phyloP scores from a whole-genome alignment of 2,329 filamentous ascomycete genomes.

The Ustilaginoidea virens region DNA sequence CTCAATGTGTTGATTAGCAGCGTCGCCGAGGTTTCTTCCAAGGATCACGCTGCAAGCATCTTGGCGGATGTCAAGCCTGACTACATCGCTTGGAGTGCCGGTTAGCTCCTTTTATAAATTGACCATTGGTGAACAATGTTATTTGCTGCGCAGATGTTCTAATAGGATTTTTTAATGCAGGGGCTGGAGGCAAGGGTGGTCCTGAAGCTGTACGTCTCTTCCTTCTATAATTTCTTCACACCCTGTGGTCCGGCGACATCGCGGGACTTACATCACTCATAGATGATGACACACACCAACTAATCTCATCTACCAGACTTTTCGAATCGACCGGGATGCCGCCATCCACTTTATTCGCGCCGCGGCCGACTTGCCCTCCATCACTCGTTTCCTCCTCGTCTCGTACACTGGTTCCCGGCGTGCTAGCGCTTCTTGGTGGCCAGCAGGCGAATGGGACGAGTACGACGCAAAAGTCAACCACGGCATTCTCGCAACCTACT shows the following conservation, averaged over 20 bases:
- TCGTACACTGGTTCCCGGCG: conserved; percentile 44
- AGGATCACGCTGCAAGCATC: conserved; percentile 45
- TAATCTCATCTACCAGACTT: conserved; percentile 23
- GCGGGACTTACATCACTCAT: no score
- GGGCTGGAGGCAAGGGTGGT: conserved; percentile 44
- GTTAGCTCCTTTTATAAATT: no score
- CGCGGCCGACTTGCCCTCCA: conserved; percentile 32
- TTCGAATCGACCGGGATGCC: conserved; percentile 46
- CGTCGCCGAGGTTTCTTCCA: conserved; percentile 53
- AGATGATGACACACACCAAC: not conserved
- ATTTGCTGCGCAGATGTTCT: not conserved
- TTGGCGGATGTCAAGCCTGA: conserved; percentile 45
- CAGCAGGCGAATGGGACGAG: conserved; percentile 31
- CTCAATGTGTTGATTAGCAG: conserved; percentile 55
- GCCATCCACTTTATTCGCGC: conserved; percentile 47
- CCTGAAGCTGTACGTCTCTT: conserved; percentile 25
- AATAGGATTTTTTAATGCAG: conserved; percentile 17
- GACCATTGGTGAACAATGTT: no score
- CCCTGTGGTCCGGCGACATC: no score
- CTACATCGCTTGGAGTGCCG: conserved; percentile 55
- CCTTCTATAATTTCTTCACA: not conserved
- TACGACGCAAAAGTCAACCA: conserved; percentile 24
- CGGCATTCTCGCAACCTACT: conserved; percentile 33
- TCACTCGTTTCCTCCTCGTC: conserved; percentile 49
- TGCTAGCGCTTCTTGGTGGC: conserved; percentile 38